These are phyloP conservation scores for Colletotrichum neosansevieriae DNA, from an alignment of 2,329 filamentous ascomycete species.

Conservation along the genomic window DNA sequence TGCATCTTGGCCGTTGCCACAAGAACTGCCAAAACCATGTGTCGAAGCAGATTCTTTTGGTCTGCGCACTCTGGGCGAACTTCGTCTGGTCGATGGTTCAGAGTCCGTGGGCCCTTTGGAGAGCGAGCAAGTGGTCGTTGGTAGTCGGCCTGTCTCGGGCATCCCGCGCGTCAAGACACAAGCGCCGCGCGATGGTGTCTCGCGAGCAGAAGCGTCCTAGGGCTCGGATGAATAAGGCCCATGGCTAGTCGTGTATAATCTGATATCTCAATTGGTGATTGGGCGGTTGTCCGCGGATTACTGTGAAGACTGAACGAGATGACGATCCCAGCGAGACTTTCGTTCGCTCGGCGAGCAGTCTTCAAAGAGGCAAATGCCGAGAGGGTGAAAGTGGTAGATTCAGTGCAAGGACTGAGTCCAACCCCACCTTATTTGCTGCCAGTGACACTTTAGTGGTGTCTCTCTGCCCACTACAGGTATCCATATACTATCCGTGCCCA, in stretches of 20 bases:
- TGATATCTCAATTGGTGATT: slow-evolving; percentile 3
- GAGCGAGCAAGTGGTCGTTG: background rate
- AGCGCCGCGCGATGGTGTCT: slow-evolving; percentile 28
- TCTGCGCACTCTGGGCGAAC: background rate
- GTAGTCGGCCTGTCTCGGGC: slow-evolving; percentile 27
- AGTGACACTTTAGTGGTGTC: slow-evolving; percentile 25
- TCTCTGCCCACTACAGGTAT: background rate
- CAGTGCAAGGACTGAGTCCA: slow-evolving; percentile 12
- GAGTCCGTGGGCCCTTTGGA: slow-evolving; percentile 2
- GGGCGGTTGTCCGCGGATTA: background rate
- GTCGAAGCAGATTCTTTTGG: background rate
- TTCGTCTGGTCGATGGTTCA: background rate
- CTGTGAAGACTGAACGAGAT: slow-evolving; percentile 1
- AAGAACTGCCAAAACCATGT: slow-evolving; percentile 8
- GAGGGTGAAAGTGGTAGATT: slow-evolving; percentile 10
- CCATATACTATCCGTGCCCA: no score
- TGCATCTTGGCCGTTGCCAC: slow-evolving; percentile 1
- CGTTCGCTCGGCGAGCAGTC: slow-evolving; percentile 19
- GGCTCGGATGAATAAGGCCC: slow-evolving; percentile 19
- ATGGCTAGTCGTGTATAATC: background rate
- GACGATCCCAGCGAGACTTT: background rate
- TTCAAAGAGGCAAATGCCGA: slow-evolving; percentile 29
- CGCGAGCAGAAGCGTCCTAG: slow-evolving; percentile 12
- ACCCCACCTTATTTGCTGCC: slow-evolving; percentile 6
- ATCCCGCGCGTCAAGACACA: slow-evolving; percentile 27